phyloP scores from a whole-genome alignment of 768 basidiomycete species.

The Rhizopogon salebrosus region DNA sequence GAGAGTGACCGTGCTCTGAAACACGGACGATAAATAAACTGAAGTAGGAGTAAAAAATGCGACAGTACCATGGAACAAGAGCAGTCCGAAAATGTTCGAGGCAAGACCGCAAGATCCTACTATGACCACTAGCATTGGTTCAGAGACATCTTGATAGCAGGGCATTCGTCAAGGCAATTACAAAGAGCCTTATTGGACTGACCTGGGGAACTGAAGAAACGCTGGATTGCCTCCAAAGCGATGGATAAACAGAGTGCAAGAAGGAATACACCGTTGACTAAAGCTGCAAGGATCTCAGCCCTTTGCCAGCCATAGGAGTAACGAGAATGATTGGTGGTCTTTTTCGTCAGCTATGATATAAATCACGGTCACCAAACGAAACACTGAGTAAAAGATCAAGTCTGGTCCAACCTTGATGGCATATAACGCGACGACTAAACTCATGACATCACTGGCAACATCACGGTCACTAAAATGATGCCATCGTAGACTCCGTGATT shows the following conservation, averaged over 20 bases:
- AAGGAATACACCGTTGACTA: conserved; percentile 95
- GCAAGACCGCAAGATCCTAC: conserved; percentile 87
- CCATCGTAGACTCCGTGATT: not conserved
- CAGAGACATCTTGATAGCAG: conserved; percentile 66
- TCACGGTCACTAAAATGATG: conserved; percentile 7
- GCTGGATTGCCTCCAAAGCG: conserved; percentile 82
- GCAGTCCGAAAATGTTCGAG: conserved; percentile 89
- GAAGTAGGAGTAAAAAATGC: conserved; percentile 3
- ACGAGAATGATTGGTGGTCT: conserved; percentile 55
- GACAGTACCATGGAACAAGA: conserved; percentile 86
- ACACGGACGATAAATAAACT: conserved; percentile 6
- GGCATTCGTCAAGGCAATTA: not conserved
- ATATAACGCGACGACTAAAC: conserved; percentile 90
- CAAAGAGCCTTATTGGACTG: not conserved
- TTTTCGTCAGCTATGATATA: conserved; percentile 54
- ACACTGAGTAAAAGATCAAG: not conserved
- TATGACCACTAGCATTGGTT: conserved; percentile 81
- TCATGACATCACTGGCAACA: conserved; percentile 83
- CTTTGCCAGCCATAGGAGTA: conserved; percentile 99
- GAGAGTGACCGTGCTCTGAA: conserved; percentile 51
- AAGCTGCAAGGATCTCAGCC: conserved; percentile 91
- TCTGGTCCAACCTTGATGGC: conserved; percentile 67
- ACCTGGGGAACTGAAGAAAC: conserved; percentile 87
- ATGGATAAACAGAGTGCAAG: conserved; percentile 97
- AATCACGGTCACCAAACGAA: not conserved